Conservation (phyloP, 2,329 filamentous ascomycete genomes). For the Biscogniauxia mediterranea region DNA sequence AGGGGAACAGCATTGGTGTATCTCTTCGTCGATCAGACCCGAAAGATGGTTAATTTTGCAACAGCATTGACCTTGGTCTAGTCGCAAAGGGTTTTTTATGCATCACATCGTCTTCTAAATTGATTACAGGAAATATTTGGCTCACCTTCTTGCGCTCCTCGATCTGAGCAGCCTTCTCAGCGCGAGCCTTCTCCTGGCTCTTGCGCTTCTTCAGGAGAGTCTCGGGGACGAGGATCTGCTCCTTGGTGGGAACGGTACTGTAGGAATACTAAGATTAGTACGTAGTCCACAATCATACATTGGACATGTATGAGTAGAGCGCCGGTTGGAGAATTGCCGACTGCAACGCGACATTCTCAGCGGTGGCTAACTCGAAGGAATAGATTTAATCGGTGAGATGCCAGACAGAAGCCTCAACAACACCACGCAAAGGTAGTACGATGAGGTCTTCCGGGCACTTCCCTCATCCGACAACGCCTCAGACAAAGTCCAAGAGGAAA, state of each 20-base stretch:
- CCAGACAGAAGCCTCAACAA: constrained; percentile 11
- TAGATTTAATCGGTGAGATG: constrained; percentile 77
- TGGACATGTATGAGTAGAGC: constrained; percentile 60
- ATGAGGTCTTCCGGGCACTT: constrained; percentile 19
- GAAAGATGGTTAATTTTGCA: constrained; percentile 99
- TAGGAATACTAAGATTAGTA: constrained; percentile 69
- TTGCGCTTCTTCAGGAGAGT: constrained; percentile 99
- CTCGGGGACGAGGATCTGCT: constrained; percentile 97
- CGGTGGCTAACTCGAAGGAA: constrained; percentile 80
- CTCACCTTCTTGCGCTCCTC: constrained; percentile 91
- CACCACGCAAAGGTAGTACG: constrained; percentile 17
- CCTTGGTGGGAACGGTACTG: constrained; percentile 88
- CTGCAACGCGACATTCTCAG: constrained; percentile 87
- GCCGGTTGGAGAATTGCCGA: constrained; percentile 90
- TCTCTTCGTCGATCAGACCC: constrained; percentile 72
- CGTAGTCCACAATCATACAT: constrained; percentile 64
- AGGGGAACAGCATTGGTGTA: constrained; percentile 13
- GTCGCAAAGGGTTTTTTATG: constrained; percentile 83
- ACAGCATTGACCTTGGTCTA: constrained; percentile 98
- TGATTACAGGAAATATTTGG: constrained; percentile 31
- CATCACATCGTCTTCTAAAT: constrained; percentile 66
- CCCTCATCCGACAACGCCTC: constrained; percentile 80
- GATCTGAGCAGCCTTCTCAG: constrained; percentile 75
- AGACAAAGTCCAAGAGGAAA: constrained; percentile 40
- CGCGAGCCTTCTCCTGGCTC: constrained; percentile 98